Percentiles rank a stretch among this genome's conserved stretches.
Evolutionary conservation across 305 asterid genomes (phyloP).

Genomic region (Solanum aculeatissimum): DNA sequence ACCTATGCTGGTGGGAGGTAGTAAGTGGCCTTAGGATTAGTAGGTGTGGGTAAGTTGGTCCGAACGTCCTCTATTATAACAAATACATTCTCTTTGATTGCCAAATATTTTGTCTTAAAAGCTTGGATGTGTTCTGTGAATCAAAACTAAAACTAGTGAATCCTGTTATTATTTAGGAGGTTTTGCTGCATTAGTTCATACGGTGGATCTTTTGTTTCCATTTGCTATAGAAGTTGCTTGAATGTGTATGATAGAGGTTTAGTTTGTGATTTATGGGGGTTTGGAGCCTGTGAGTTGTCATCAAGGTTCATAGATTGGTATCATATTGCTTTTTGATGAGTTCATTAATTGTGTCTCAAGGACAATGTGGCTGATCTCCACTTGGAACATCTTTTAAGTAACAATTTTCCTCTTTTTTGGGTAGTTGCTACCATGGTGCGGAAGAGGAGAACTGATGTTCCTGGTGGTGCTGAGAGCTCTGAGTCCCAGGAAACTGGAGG

Average conservation of each 20-base stretch:
- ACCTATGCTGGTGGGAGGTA: neutral
- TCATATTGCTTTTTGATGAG: neutral
- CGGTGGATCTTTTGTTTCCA: neutral
- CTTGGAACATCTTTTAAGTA: neutral
- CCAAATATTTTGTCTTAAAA: neutral
- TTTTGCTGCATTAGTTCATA: neutral
- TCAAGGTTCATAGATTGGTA: neutral
- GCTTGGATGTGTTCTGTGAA: neutral
- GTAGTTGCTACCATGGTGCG: constrained; percentile 56
- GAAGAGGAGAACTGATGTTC: constrained; percentile 56
- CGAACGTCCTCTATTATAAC: neutral
- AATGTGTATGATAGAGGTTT: neutral
- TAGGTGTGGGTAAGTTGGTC: neutral
- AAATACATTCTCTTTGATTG: neutral
- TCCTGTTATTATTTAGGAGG: neutral
- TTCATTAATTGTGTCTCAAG: neutral
- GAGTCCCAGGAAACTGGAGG: constrained; percentile 49
- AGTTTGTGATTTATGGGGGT: neutral
- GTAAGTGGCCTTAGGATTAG: no score
- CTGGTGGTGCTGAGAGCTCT: constrained; percentile 48
- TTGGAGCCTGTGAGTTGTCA: neutral
- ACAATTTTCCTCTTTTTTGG: neutral
- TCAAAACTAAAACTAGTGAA: neutral
- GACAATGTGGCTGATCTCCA: neutral
- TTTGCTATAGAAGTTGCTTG: neutral